Percentiles rank a stretch among this genome's conserved stretches.
These are phyloP conservation scores for Leptographium procerum DNA, from an alignment of 2,329 filamentous ascomycete genomes.

Conservation along the genomic window DNA sequence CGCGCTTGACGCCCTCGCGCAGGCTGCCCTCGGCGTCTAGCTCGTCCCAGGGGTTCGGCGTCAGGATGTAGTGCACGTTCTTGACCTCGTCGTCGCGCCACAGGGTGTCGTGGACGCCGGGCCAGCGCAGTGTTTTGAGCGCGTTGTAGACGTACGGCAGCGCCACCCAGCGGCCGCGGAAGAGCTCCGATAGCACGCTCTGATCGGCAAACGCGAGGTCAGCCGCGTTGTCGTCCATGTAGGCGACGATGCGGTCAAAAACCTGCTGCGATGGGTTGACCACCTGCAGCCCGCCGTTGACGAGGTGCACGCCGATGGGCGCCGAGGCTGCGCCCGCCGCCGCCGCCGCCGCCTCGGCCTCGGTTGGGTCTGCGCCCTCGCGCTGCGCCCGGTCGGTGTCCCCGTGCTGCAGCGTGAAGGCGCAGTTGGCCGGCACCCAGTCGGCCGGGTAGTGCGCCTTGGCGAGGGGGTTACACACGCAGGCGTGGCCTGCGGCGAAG, in stretches of 20 bases:
- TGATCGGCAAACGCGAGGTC: conserved; percentile 50
- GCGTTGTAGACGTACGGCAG: conserved; percentile 53
- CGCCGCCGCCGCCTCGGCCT: background rate
- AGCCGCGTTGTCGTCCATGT: conserved; percentile 34
- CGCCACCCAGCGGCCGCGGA: conserved; percentile 42
- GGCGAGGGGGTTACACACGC: conserved; percentile 72
- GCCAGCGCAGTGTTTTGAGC: conserved; percentile 43
- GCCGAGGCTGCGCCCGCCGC: background rate
- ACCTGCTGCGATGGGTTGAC: conserved; percentile 37
- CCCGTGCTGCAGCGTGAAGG: conserved; percentile 33
- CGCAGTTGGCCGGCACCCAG: conserved; percentile 51
- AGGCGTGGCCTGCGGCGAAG: conserved; percentile 76
- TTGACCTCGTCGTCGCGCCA: conserved; percentile 48
- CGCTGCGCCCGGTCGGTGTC: conserved; percentile 35
- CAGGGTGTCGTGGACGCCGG: conserved; percentile 40
- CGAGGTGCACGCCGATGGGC: conserved; percentile 35
- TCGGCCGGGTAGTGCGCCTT: conserved; percentile 67
- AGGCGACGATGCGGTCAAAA: conserved; percentile 37
- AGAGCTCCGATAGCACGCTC: conserved; percentile 43
- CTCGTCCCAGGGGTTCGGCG: conserved; percentile 49
- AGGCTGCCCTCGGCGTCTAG: conserved; percentile 31
- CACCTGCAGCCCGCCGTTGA: conserved; percentile 47
- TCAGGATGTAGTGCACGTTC: conserved; percentile 51
- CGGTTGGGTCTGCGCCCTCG: conserved; percentile 28
- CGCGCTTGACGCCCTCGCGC: conserved; percentile 16